These are phyloP conservation scores for Serendipita sp. DNA, from an alignment of 768 basidiomycete species.

Conservation along the genomic window DNA sequence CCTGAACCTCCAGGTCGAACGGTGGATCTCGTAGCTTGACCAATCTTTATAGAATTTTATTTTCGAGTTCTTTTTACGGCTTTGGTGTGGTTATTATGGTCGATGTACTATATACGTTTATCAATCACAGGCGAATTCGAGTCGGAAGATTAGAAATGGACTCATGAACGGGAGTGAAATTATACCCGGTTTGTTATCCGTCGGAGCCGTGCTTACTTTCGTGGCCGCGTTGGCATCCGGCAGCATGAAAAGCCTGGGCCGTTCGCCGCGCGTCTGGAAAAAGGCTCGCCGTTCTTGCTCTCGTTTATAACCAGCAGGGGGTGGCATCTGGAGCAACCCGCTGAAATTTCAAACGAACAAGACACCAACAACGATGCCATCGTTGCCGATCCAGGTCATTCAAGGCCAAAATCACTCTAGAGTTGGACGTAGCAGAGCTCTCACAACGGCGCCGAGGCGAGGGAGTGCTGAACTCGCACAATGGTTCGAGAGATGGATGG, in stretches of 20 bases:
- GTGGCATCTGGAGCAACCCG: neutral
- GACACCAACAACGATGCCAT: neutral
- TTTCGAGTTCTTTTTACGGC: neutral
- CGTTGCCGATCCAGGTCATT: neutral
- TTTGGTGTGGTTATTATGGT: neutral
- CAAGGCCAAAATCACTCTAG: neutral
- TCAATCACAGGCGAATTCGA: too few relatives aligned
- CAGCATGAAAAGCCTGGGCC: neutral
- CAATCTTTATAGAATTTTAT: neutral
- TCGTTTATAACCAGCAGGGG: neutral
- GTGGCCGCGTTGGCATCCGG: neutral
- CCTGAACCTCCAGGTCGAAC: neutral
- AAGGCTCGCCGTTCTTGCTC: neutral
- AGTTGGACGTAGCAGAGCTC: neutral
- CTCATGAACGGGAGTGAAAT: too few relatives aligned
- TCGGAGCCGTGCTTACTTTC: too few relatives aligned
- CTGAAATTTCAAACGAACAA: neutral
- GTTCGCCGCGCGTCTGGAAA: neutral
- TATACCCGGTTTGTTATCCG: too few relatives aligned
- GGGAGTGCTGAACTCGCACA: neutral
- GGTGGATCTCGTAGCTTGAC: neutral
- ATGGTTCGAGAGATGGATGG: neutral
- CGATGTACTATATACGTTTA: too few relatives aligned
- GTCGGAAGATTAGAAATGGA: too few relatives aligned
- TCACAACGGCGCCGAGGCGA: neutral